Percentiles rank a stretch among this genome's conserved stretches.
Evolutionary conservation across 2,329 filamentous ascomycete genomes (phyloP).

Genomic region (Capronia americana): DNA sequence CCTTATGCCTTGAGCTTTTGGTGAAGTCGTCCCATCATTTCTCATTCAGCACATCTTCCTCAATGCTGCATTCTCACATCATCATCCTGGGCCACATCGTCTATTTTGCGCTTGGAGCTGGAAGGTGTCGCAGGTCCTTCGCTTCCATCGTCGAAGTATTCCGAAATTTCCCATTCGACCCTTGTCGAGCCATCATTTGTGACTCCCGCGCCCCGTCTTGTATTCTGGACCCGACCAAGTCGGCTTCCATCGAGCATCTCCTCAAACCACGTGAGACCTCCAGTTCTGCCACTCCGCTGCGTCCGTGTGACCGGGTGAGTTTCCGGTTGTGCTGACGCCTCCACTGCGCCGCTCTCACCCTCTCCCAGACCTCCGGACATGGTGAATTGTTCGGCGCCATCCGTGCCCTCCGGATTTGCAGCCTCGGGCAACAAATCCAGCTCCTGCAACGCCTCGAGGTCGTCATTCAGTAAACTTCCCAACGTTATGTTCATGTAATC

Average conservation of each 20-base stretch:
- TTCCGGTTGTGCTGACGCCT: neutral
- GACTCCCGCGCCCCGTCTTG: constrained; percentile 62
- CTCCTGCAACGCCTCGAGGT: constrained; percentile 75
- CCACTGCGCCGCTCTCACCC: constrained; percentile 22
- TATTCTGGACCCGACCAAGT: constrained; percentile 71
- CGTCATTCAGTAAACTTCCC: constrained; percentile 74
- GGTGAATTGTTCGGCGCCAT: constrained; percentile 2
- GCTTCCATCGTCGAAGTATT: constrained; percentile 58
- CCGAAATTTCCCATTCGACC: constrained; percentile 84
- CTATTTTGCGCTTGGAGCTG: constrained; percentile 38
- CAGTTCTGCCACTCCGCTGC: constrained; percentile 38
- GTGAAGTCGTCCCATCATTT: constrained; percentile 1
- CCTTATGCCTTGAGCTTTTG: neutral
- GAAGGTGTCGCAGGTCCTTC: constrained; percentile 21
- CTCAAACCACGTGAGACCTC: constrained; percentile 85
- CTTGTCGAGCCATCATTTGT: constrained; percentile 69
- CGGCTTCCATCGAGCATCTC: constrained; percentile 77
- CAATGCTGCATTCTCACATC: constrained; percentile 31
- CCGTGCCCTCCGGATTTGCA: constrained; percentile 42
- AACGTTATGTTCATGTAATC: constrained; percentile 81
- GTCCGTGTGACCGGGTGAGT: constrained; percentile 26
- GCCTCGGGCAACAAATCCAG: constrained; percentile 71
- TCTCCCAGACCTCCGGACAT: constrained; percentile 13
- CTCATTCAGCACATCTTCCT: constrained; percentile 5
- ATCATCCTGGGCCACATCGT: constrained; percentile 33